Conservation (phyloP, 1,284 basidiomycete species). For the Fomitiporia mediterranea region DNA sequence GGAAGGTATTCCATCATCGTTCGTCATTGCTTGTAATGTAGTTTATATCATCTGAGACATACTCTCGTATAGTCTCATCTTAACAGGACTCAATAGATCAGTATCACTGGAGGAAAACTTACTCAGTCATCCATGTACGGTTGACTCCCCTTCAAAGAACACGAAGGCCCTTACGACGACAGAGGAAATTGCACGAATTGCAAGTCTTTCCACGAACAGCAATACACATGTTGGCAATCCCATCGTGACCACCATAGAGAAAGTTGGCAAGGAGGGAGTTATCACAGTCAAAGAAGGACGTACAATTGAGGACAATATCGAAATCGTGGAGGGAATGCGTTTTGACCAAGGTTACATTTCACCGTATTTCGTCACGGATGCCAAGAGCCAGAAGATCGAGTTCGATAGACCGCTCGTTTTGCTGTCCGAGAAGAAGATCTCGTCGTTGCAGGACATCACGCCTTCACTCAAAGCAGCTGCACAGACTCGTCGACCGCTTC, state of each 20-base stretch:
- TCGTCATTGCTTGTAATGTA: no score
- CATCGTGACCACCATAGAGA: constrained; percentile 99
- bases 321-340: constrained; percentile 99
- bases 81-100: no score
- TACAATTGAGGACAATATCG: constrained; percentile 97
- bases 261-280: constrained; percentile 99
- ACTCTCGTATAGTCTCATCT: no score
- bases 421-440: constrained; percentile 98
- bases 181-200: constrained; percentile 96
- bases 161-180: constrained; percentile 95
- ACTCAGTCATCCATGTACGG: no score
- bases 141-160: constrained; percentile 86
- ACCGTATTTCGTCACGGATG: constrained; percentile 98
- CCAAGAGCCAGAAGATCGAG: constrained; percentile 95
- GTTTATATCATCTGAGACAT: no score
- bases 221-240: constrained; percentile 92
- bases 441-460: constrained; percentile 90
- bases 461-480: constrained; percentile 92
- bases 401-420: constrained; percentile 96
- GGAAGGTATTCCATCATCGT: no score
- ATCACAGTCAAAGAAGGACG: constrained; percentile 99
- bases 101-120: no score
- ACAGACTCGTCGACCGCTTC: constrained; percentile 84
- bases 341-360: constrained; percentile 99
- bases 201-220: constrained; percentile 97